These are phyloP conservation scores for Sugiyamaella chiloensis DNA, from an alignment of 805 yeast species.

Conservation along the genomic window DNA sequence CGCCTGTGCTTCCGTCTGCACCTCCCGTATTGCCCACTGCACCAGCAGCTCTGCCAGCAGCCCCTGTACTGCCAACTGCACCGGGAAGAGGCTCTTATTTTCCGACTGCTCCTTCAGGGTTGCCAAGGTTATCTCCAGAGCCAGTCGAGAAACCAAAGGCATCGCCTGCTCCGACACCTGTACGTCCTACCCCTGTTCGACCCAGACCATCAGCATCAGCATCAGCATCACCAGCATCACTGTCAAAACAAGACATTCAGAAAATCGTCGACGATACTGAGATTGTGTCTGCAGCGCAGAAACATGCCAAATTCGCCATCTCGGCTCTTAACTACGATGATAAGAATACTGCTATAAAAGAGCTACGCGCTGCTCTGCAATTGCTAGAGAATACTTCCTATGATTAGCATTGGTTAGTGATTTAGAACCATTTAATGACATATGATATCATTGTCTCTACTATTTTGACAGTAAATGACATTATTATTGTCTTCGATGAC, in stretches of 20 bases:
- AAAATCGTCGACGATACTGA: constrained; percentile 36
- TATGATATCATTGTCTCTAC: too few species aligned
- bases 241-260: constrained; percentile 26
- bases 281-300: constrained; percentile 45
- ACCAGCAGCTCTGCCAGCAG: constrained; percentile 9
- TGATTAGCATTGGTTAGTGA: background rate
- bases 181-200: constrained; percentile 3
- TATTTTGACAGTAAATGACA: too few species aligned
- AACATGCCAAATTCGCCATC: constrained; percentile 68
- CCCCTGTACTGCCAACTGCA: constrained; percentile 11
- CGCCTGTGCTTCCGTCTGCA: constrained; percentile 16
- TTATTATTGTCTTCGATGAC: too few species aligned
- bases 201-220: constrained; percentile 11
- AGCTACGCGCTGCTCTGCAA: constrained; percentile 49
- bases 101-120: constrained; percentile 13
- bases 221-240: constrained; percentile 12
- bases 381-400: constrained; percentile 19
- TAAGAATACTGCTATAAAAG: constrained; percentile 56
- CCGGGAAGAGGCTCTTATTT: constrained; percentile 6
- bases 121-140: constrained; percentile 16
- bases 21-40: constrained; percentile 15
- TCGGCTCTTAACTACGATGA: constrained; percentile 74
- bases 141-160: constrained; percentile 14
- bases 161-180: constrained; percentile 14
- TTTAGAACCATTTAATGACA: too few species aligned